Evolutionary conservation across 2,329 filamentous ascomycete genomes (phyloP).

Genomic region (Clonostachys byssicola): DNA sequence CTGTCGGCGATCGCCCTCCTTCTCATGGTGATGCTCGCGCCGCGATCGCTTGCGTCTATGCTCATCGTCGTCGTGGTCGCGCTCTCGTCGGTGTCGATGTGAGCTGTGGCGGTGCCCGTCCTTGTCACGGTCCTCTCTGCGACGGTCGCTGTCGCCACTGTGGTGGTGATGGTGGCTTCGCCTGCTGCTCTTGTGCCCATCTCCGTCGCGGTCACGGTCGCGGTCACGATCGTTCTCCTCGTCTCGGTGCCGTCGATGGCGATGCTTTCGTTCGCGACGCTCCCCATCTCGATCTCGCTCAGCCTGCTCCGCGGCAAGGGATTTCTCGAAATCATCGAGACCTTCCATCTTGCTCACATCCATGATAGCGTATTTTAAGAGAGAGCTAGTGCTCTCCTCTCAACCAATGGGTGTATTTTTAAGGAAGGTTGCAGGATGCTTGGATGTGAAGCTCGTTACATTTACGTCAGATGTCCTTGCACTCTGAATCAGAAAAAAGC

Average conservation of each 20-base stretch:
- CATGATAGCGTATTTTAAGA: background rate
- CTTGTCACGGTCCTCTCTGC: constrained; percentile 21
- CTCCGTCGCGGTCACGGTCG: constrained; percentile 6
- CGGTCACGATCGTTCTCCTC: constrained; percentile 24
- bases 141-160: background rate
- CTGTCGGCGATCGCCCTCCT: constrained; percentile 9
- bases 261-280: constrained; percentile 35
- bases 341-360: constrained; percentile 35
- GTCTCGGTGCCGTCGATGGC: constrained; percentile 41
- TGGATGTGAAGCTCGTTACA: too few species aligned
- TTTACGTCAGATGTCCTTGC: too few species aligned
- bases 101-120: constrained; percentile 4
- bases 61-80: constrained; percentile 39
- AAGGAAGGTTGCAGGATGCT: too few species aligned
- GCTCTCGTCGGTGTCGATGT: constrained; percentile 10
- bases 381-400: too few species aligned
- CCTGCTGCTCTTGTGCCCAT: constrained; percentile 14
- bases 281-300: constrained; percentile 43
- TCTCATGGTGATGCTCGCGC: constrained; percentile 38
- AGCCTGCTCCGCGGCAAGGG: constrained; percentile 62
- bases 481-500: too few species aligned
- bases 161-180: constrained; percentile 24
- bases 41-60: constrained; percentile 39
- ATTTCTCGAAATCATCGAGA: constrained; percentile 73
- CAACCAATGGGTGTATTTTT: too few species aligned